Percentiles rank a stretch among this genome's conserved stretches.
phyloP scores from a whole-genome alignment of 2,329 filamentous ascomycete genomes.

The Cytospora mali region DNA sequence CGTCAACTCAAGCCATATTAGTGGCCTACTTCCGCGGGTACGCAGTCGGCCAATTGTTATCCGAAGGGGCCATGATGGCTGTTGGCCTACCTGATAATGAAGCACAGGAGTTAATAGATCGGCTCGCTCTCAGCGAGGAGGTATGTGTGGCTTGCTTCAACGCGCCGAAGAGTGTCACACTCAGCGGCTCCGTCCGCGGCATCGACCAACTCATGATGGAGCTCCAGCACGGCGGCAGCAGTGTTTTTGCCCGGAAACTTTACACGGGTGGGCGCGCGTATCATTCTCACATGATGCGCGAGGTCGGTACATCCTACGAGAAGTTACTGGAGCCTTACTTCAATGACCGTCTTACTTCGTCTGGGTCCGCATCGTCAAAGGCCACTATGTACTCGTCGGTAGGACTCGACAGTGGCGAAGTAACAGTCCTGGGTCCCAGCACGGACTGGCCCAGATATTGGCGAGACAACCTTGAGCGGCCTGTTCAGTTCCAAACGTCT shows the following conservation, averaged over 20 bases:
- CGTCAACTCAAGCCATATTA: slow-evolving; percentile 24
- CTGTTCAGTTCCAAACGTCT: background rate
- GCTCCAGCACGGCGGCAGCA: background rate
- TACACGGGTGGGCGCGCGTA: slow-evolving; percentile 34
- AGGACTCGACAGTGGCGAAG: slow-evolving; percentile 7
- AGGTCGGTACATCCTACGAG: background rate
- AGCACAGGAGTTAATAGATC: background rate
- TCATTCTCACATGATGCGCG: slow-evolving; percentile 36
- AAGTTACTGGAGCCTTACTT: background rate
- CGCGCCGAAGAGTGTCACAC: slow-evolving; percentile 38
- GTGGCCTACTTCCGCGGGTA: slow-evolving; percentile 29
- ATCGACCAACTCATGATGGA: slow-evolving; percentile 20
- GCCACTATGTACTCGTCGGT: slow-evolving; percentile 26
- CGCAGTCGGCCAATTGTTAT: background rate
- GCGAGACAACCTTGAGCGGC: slow-evolving; percentile 8
- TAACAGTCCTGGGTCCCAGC: slow-evolving; percentile 27
- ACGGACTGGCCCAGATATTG: slow-evolving; percentile 26
- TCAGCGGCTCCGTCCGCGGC: slow-evolving; percentile 37
- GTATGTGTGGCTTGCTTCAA: slow-evolving; percentile 10
- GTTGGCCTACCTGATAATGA: background rate
- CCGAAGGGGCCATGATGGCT: slow-evolving; percentile 5
- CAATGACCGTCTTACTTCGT: too few species aligned
- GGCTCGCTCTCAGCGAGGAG: background rate
- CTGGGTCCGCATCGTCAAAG: background rate
- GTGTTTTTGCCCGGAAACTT: slow-evolving; percentile 29